Evolutionary conservation across 805 yeast species (phyloP), one percentile per base, ranked within the genome.

Genomic region (Nakazawaea ishiwadae): DNA sequence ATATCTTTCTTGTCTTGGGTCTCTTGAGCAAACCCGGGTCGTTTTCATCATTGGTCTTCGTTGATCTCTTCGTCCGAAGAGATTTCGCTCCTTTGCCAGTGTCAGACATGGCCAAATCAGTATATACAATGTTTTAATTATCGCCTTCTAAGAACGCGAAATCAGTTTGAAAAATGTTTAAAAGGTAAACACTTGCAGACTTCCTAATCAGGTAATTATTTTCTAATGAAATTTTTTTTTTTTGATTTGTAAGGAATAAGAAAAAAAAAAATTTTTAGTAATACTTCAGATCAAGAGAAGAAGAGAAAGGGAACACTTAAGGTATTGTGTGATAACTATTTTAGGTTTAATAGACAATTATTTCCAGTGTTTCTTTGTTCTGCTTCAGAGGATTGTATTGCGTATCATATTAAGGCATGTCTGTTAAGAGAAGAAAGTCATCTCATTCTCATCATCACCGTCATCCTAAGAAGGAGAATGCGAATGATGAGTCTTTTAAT

Each of bases 401-500:
- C 16, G 10, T 5, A 15, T 38, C 31, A 35, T 10, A 20, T 40
- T 40, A 44, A n/a, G 28, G n/a, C n/a, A n/a, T n/a, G n/a, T n/a
- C n/a, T n/a, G 20, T 32, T 21, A 40, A 40, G 28, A 40, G 42
- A 20, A 44, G 37, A 40, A 35, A 35, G 32, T 32, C 36, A 24
- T 34, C 39, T 4, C 37, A 34, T n/a, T 23, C 36, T 12, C 31
- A 32, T 14, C 11, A 20, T 29, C 33, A 37, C 3, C 16, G 14
- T n/a, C 18, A 18, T 28, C 9, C 26, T 10, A 28, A 31, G 5
- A 31, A 46, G 9, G 48, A 48, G 29, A 35, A 43, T 5, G 63
- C n/a, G n/a, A n/a, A 54, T 7, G 85, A 79, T 51, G 86, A 79
- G 39, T 67, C 83, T 4, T 86, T 89, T 60, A 78, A 75, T 54